Conservation (phyloP, 2,329 filamentous ascomycete species). For the Aspergillus hortae region DNA sequence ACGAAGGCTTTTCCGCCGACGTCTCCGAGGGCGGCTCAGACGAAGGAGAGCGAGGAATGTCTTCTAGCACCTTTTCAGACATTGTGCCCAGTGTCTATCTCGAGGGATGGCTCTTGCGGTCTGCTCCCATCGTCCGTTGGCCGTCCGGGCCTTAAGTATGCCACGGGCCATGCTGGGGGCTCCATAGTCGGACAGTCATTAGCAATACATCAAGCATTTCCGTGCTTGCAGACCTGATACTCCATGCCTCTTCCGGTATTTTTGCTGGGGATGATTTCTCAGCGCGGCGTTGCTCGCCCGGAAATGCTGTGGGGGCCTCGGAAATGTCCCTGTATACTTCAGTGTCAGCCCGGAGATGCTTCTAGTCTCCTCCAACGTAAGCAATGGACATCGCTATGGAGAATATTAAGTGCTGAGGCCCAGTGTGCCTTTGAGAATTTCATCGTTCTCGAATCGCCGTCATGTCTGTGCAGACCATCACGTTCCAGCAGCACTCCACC, state of each 20-base stretch:
- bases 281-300: neutral
- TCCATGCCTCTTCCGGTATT: neutral
- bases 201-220: no score
- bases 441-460: neutral
- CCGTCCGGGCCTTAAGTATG: no score
- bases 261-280: neutral
- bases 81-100: neutral
- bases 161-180: no score
- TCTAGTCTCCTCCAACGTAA: no score
- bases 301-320: constrained; percentile 1
- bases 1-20: neutral
- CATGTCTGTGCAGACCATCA: constrained; percentile 1
- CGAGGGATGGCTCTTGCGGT: no score
- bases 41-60: neutral
- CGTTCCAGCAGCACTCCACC: constrained; percentile 1
- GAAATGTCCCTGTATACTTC: neutral
- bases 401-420: neutral
- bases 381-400: no score
- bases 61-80: neutral
- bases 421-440: neutral
- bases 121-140: no score
- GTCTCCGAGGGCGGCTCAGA: constrained; percentile 1
- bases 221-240: neutral
- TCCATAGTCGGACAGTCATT: no score
- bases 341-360: neutral